These are phyloP conservation scores for Arachnopeziza araneosa DNA, from an alignment of 2,329 filamentous ascomycete species.

Conservation along the genomic window DNA sequence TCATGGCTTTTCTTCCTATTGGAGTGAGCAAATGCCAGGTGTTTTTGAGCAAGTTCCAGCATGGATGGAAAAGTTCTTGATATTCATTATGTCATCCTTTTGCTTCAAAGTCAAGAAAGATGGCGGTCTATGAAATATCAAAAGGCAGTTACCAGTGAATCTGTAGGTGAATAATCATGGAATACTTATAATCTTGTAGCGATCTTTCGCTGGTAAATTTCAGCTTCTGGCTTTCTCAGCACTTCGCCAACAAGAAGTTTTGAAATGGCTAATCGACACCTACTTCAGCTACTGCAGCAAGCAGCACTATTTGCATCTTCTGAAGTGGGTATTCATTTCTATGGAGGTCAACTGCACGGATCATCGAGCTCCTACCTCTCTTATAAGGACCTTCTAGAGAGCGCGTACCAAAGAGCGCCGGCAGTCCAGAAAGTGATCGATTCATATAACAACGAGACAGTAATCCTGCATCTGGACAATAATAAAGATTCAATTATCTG, in stretches of 20 bases:
- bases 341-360: not conserved
- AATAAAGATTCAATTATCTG: constrained; percentile 35
- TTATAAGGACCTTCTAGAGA: not conserved
- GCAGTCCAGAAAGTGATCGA: not conserved
- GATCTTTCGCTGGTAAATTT: not conserved
- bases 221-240: not conserved
- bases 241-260: not conserved
- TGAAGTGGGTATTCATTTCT: not conserved
- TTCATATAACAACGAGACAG: constrained; percentile 1
- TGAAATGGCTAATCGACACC: not conserved
- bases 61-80: not conserved
- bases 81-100: not conserved
- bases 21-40: not conserved
- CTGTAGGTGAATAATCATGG: not conserved
- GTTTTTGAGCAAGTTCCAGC: not conserved
- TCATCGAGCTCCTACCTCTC: not conserved
- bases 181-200: not conserved
- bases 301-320: not conserved
- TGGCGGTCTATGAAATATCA: not conserved
- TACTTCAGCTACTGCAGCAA: not conserved
- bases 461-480: constrained; percentile 32
- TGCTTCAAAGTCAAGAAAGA: not conserved
- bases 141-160: not conserved
- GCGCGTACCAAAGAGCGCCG: not conserved
- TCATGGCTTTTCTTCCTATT: not conserved